Evolutionary conservation across 495 filamentous ascomycete genomes (phyloP), one percentile per base, ranked within the genome.

Genomic region (Penicillium parvum): DNA sequence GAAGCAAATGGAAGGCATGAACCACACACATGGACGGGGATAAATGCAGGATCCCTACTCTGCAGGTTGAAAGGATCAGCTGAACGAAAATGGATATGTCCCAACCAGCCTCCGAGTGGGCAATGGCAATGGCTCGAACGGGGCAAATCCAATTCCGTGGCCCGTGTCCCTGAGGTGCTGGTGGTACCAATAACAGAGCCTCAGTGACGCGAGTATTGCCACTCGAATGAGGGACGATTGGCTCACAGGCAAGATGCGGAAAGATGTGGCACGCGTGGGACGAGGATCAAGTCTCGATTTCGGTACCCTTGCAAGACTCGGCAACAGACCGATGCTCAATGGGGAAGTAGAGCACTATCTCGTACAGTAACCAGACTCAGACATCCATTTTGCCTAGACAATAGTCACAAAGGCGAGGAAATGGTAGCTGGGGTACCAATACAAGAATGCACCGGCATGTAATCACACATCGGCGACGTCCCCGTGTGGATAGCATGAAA

Each of bases 51-150:
- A 69, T 65, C 60, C 67, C 57, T 59, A 55, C 42, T 64, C 58
- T 72, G 69, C 69, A 73, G 66, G 55, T 45, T 55, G 59, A 55
- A 57, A 40, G 63, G 66, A 68, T 73, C 69, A 73, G 69, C 69
- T 73, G 69, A 73, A 72, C 47, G 49, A 53, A 51, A 61, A 61
- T 53, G 55, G 48, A 58, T 45, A 32, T 54, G 37, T 52, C 33
- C 47, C 40, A 51, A 46, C 38, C 49, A 45, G 45, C 36, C 36
- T 40, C 47, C 41, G 27, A 41, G 26, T 45, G 32, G 35, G 32
- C 22, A n/a, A n/a, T n/a, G n/a, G n/a, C 11, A 48, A 45, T 35
- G 38, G 33, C 26, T 34, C 40, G 34, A 45, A 25, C 18, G 32
- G 46, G n/a, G 39, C 23, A 55, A 50, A 53, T 41, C 49, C 57